Percentiles rank a stretch among this genome's conserved stretches.
phyloP scores from a whole-genome alignment of 306 rosid genomes.

The Crataegus laevigata region DNA sequence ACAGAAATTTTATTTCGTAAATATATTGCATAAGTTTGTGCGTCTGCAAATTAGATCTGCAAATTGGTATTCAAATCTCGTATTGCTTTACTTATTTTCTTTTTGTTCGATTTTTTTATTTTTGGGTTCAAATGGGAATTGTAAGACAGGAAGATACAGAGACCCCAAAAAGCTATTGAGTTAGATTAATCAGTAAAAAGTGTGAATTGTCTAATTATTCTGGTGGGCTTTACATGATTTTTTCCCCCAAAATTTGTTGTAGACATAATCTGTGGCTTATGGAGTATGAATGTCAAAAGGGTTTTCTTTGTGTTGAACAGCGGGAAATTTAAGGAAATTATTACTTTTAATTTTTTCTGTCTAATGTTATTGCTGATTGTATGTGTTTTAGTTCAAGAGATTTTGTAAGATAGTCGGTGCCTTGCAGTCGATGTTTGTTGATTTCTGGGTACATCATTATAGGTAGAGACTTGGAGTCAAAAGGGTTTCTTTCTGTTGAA shows the following conservation, averaged over 20 bases:
- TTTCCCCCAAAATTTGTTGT: background rate
- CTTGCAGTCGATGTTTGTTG: background rate
- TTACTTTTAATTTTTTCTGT: background rate
- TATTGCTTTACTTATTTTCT: background rate
- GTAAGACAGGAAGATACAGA: background rate
- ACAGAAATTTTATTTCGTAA: background rate
- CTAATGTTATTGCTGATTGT: background rate
- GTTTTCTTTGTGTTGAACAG: background rate
- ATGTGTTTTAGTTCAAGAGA: background rate
- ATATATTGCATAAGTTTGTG: background rate
- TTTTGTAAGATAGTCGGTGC: background rate
- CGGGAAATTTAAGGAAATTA: background rate
- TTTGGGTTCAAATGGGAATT: background rate
- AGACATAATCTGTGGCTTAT: background rate
- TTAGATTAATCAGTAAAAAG: background rate
- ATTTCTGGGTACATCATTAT: background rate
- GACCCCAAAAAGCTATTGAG: background rate
- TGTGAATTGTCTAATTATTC: background rate
- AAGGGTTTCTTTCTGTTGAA: background rate
- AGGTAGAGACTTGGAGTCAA: background rate
- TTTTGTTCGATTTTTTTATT: background rate
- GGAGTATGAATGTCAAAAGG: background rate
- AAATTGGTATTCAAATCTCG: background rate
- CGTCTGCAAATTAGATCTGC: background rate
- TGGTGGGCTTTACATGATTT: background rate